Conservation (phyloP, 305 asterid species). For the Fraxinus xanthoxyloides region DNA sequence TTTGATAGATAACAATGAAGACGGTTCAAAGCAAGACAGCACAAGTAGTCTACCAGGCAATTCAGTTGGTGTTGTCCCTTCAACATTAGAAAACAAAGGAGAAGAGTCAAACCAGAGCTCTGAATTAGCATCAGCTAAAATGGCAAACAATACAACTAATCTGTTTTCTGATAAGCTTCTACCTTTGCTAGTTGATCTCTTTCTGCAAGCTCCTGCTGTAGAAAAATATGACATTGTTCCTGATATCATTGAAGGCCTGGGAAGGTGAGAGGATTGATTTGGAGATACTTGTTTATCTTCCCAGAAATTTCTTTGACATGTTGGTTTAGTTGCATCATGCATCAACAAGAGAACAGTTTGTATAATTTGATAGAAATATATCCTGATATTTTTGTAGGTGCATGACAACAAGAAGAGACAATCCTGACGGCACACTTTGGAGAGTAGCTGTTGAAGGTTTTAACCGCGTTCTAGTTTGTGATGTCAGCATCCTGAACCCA, state of each 20-base stretch:
- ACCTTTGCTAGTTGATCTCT: slow-evolving; percentile 71
- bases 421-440: slow-evolving; percentile 94
- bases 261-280: slow-evolving; percentile 72
- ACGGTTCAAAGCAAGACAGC: slow-evolving; percentile 34
- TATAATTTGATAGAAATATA: background rate
- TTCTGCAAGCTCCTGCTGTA: slow-evolving; percentile 67
- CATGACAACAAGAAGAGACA: slow-evolving; percentile 95
- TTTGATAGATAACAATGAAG: slow-evolving; percentile 47
- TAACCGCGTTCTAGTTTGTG: slow-evolving; percentile 63
- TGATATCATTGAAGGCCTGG: slow-evolving; percentile 74
- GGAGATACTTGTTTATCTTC: slow-evolving; percentile 4
- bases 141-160: slow-evolving; percentile 39
- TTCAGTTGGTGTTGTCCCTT: slow-evolving; percentile 37
- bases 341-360: background rate
- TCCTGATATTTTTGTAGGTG: slow-evolving; percentile 51
- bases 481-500: slow-evolving; percentile 45
- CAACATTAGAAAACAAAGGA: slow-evolving; percentile 36
- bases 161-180: slow-evolving; percentile 84
- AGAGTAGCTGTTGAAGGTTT: slow-evolving; percentile 87
- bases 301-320: slow-evolving; percentile 5
- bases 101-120: slow-evolving; percentile 39
- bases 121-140: slow-evolving; percentile 30
- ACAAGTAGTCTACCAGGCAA: slow-evolving; percentile 23
- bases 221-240: slow-evolving; percentile 63
- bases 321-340: background rate